A percentile compares a stretch with the other conserved stretches of the same genome.
Evolutionary conservation across 306 rosid genomes (phyloP).

Genomic region (Castanea mollissima): DNA sequence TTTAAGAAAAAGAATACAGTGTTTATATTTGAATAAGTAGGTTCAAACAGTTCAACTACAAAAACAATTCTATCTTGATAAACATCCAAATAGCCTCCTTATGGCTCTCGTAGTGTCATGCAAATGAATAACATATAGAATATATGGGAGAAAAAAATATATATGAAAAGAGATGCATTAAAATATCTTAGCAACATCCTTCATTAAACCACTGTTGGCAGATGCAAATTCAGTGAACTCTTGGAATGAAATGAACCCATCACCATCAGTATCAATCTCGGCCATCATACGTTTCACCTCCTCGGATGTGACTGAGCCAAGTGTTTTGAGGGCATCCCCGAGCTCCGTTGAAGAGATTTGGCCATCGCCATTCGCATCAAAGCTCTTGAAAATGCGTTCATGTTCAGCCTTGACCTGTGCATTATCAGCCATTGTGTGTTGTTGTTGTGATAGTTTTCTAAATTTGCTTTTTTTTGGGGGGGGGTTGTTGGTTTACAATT

Average conservation of each 20-base stretch:
- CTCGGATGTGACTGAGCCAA: constrained; percentile 53
- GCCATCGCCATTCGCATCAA: constrained; percentile 68
- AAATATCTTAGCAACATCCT: constrained; percentile 72
- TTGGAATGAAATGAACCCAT: constrained; percentile 62
- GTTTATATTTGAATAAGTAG: too few species aligned
- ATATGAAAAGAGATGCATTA: constrained; percentile 18
- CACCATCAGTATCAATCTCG: constrained; percentile 66
- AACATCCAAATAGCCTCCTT: constrained; percentile 18
- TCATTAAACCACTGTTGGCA: constrained; percentile 63
- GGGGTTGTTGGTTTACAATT: constrained; percentile 12
- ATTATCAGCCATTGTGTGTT: constrained; percentile 22
- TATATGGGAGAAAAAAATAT: neutral
- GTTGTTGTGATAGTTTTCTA: constrained; percentile 6
- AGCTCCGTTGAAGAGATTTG: constrained; percentile 67
- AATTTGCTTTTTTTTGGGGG: neutral
- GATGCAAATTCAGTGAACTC: constrained; percentile 59
- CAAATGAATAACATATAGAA: constrained; percentile 18
- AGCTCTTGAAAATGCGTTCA: constrained; percentile 64
- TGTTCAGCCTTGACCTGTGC: constrained; percentile 46
- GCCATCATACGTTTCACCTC: constrained; percentile 74
- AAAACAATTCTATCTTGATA: neutral
- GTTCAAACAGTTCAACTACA: neutral
- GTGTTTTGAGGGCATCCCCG: constrained; percentile 58
- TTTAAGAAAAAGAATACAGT: neutral
- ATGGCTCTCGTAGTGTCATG: constrained; percentile 23